Percentiles rank a stretch among this genome's conserved stretches.
Evolutionary conservation across 2,329 filamentous ascomycete genomes (phyloP).

Genomic region (Neofusicoccum laricinum): DNA sequence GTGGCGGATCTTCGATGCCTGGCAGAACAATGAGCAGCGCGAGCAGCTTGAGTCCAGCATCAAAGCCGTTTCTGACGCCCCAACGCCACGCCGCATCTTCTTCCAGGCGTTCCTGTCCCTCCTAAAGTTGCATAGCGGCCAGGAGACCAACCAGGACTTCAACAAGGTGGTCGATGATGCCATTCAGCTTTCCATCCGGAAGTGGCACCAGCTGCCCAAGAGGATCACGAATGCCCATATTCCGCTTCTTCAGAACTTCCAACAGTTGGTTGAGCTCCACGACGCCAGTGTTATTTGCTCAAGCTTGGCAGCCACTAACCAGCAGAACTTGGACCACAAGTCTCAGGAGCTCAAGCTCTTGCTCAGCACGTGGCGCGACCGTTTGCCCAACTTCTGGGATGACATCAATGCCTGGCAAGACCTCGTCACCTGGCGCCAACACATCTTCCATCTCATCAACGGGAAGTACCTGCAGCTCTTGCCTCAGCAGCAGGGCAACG

Average conservation of each 20-base stretch:
- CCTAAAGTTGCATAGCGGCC: conserved; percentile 88
- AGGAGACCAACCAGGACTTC: conserved; percentile 77
- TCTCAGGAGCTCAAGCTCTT: conserved; percentile 93
- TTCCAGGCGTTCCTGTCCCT: conserved; percentile 99
- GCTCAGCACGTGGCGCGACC: conserved; percentile 90
- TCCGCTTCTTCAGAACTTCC: conserved; percentile 93
- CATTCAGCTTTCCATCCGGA: conserved; percentile 93
- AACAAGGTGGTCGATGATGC: conserved; percentile 91
- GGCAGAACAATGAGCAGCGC: conserved; percentile 80
- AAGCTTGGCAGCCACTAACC: conserved; percentile 81
- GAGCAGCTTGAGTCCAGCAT: conserved; percentile 91
- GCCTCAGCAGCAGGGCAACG: conserved; percentile 74
- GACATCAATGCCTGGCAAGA: conserved; percentile 99
- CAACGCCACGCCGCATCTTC: conserved; percentile 88
- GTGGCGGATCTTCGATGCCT: conserved; percentile 94
- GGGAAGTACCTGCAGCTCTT: conserved; percentile 84
- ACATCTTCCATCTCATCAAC: conserved; percentile 98
- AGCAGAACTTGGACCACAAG: conserved; percentile 84
- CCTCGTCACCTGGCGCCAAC: conserved; percentile 97
- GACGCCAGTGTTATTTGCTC: conserved; percentile 96
- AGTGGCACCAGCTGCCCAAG: conserved; percentile 97
- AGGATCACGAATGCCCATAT: conserved; percentile 94
- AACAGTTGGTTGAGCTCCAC: conserved; percentile 94
- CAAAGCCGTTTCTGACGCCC: conserved; percentile 96
- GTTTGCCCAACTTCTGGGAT: conserved; percentile 96